A percentile compares a stretch with the other conserved stretches of the same genome.
Evolutionary conservation across 257 asterid genomes (phyloP).

Genomic region (Solanum stenotomum): DNA sequence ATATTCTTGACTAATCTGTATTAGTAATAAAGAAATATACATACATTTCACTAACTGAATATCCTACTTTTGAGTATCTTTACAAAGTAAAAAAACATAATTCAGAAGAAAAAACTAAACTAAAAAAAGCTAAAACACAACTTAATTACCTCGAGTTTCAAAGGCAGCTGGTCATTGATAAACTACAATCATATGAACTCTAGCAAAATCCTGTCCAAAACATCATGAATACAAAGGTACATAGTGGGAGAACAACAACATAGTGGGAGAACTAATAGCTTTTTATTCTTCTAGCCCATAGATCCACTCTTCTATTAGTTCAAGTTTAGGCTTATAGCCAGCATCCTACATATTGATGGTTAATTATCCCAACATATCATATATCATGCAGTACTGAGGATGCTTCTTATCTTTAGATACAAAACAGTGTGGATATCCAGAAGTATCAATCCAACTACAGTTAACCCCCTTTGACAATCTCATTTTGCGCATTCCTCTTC

Average conservation of each 20-base stretch:
- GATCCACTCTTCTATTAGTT: constrained; percentile 20
- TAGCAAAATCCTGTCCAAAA: neutral
- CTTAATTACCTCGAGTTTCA: neutral
- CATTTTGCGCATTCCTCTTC: constrained; percentile 52
- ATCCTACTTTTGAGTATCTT: neutral
- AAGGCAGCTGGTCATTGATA: neutral
- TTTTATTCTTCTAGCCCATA: constrained; percentile 9
- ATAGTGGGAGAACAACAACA: neutral
- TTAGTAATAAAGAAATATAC: neutral
- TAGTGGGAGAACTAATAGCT: neutral
- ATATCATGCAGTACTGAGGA: constrained; percentile 33
- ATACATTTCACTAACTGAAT: neutral
- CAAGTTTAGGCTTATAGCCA: constrained; percentile 25
- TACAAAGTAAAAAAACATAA: neutral
- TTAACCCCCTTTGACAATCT: constrained; percentile 66
- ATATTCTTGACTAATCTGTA: neutral
- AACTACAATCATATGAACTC: neutral
- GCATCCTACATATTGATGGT: constrained; percentile 51
- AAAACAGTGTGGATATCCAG: constrained; percentile 39
- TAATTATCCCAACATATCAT: constrained; percentile 39
- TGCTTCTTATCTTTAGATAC: constrained; percentile 51
- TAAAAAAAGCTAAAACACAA: neutral
- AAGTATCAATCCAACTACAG: constrained; percentile 76
- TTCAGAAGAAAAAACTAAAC: neutral
- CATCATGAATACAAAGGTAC: neutral